A percentile compares a stretch with the other conserved stretches of the same genome.
phyloP scores from a whole-genome alignment of 2,329 filamentous ascomycete genomes.

The Microsporum audouinii region DNA sequence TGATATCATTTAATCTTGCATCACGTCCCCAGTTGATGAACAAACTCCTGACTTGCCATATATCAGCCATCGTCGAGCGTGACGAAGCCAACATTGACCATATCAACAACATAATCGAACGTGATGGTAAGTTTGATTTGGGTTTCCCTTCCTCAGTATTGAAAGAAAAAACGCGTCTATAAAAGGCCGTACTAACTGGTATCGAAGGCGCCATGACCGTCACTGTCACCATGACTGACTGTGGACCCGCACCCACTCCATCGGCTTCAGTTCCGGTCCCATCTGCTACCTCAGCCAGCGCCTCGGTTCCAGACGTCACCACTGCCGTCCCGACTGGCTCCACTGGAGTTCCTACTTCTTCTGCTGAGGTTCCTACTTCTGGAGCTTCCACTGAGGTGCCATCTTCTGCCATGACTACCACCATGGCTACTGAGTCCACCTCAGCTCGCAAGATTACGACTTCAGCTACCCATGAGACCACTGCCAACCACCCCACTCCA shows the following conservation, averaged over 20 bases:
- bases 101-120: conserved; percentile 1
- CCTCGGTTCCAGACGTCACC: neutral
- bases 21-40: neutral
- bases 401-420: neutral
- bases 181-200: neutral
- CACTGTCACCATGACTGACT: conserved; percentile 19
- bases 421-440: neutral
- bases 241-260: neutral
- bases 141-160: neutral
- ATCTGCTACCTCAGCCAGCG: neutral
- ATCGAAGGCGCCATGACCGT: conserved; percentile 13
- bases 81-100: neutral
- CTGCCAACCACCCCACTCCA: neutral
- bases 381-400: neutral
- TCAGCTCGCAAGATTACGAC: neutral
- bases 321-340: neutral
- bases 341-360: neutral
- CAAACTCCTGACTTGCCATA: neutral
- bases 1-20: neutral
- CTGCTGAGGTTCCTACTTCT: neutral
- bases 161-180: neutral
- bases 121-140: conserved; percentile 8
- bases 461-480: neutral
- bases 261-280: neutral
- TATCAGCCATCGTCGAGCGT: neutral